These are phyloP conservation scores for Penicillium freii DNA, from an alignment of 2,329 filamentous ascomycete species.

Conservation along the genomic window DNA sequence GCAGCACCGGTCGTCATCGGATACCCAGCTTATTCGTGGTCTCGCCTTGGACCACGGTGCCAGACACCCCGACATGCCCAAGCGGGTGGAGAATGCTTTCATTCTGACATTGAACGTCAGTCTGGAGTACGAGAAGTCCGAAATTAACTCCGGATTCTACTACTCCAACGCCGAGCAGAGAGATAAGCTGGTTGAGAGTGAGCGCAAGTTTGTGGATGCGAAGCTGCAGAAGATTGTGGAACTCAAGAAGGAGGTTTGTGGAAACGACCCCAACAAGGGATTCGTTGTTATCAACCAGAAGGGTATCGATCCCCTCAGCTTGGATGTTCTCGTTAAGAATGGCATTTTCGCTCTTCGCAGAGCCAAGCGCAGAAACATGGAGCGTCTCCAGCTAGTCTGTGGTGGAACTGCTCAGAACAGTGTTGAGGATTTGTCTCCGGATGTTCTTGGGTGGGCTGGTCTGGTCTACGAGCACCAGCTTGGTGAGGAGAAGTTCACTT, in stretches of 20 bases:
- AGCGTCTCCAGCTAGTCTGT: conserved; percentile 90
- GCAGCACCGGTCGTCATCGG: conserved; percentile 94
- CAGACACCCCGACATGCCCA: conserved; percentile 97
- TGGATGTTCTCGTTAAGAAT: conserved; percentile 97
- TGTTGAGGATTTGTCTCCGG: conserved; percentile 84
- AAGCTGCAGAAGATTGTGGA: conserved; percentile 98
- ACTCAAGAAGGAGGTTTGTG: conserved; percentile 96
- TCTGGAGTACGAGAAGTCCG: conserved; percentile 97
- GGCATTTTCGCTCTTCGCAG: conserved; percentile 90
- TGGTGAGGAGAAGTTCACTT: conserved; percentile 98
- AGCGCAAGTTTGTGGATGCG: conserved; percentile 90
- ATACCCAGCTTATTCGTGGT: conserved; percentile 92
- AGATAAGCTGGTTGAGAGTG: conserved; percentile 96
- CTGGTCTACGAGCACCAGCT: conserved; percentile 96
- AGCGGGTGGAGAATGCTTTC: conserved; percentile 89
- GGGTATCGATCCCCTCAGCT: conserved; percentile 92
- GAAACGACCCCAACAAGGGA: conserved; percentile 85
- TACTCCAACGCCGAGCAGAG: conserved; percentile 96
- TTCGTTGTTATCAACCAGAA: conserved; percentile 99
- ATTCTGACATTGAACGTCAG: conserved; percentile 96
- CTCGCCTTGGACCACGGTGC: conserved; percentile 93
- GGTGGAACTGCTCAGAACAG: conserved; percentile 92
- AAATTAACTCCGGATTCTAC: conserved; percentile 99
- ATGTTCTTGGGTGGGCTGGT: conserved; percentile 91
- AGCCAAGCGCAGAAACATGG: conserved; percentile 98